Evolutionary conservation across 495 filamentous ascomycete species (phyloP), one percentile per base, ranked within the genome.

Genomic region (Talaromyces proteolyticus): DNA sequence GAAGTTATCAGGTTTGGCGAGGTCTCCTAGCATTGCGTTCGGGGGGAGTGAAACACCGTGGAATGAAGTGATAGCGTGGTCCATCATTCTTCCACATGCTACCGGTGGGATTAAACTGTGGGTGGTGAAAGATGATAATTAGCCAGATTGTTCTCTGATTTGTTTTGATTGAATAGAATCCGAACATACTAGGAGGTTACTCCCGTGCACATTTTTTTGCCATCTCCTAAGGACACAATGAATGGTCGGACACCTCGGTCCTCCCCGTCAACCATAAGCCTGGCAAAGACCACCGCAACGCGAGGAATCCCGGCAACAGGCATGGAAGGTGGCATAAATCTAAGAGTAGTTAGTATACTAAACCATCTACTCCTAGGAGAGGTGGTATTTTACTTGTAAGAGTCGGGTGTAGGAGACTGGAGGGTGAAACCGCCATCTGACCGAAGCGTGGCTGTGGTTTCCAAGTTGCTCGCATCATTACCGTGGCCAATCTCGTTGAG

Each of bases 401-500:
- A 58, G 16, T 43, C 42, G 10, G 29, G 18, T 11, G 43, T 51
- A 25, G 60, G 65, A 0, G 60, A 64, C 26, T 70, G 56, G 6
- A 70, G 55, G 1, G 62, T 57, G 54, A 72, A 68, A 2, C 49
- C 56, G 5, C 68, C 65, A 45, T 67, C 54, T 17, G 58, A 45
- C 38, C 60, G 49, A 46, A 51, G 49, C 16, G 64, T 69, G 19
- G 65, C 68, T 7, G 60, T 68, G 14, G 68, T 72, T 53, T 69
- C 65, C 11, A 72, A 47, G 19, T 65, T 65, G 3, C 55, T 55
- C 7, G 66, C 65, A 54, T 72, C 68, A 4, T 66, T 47, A 0
- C 68, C 66, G 52, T 68, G 68, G 8, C 64, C 59, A 6, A 69
- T 46, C 51, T 72, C 68, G 1, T 63, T 72, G 2, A 72, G 50